Percentiles rank a stretch among this genome's conserved stretches.
These are phyloP conservation scores for Lactarius psammicola DNA, from an alignment of 768 basidiomycete species.

Conservation along the genomic window DNA sequence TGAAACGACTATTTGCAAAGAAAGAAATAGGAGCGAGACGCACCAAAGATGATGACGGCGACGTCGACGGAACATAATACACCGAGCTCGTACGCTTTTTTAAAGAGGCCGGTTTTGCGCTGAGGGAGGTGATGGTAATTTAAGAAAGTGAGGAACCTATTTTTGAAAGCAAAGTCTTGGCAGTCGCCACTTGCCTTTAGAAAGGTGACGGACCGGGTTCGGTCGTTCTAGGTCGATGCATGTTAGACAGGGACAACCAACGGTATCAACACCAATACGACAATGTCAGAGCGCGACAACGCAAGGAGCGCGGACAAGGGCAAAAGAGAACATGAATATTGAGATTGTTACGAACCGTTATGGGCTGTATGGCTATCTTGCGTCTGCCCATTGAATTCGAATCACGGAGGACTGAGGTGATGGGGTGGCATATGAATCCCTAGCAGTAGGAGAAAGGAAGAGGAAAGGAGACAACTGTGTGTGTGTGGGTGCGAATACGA, in stretches of 20 bases:
- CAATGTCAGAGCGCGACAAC: slow-evolving; percentile 31
- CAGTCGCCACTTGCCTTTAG: slow-evolving; percentile 60
- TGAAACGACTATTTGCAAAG: not conserved
- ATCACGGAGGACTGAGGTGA: slow-evolving; percentile 10
- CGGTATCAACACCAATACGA: slow-evolving; percentile 18
- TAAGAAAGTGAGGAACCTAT: slow-evolving; percentile 53
- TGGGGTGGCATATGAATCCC: slow-evolving; percentile 14
- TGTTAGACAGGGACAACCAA: slow-evolving; percentile 33
- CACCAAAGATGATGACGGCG: slow-evolving; percentile 83
- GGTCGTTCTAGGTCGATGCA: slow-evolving; percentile 71
- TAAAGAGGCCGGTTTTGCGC: slow-evolving; percentile 90
- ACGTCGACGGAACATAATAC: slow-evolving; percentile 87
- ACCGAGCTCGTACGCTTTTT: slow-evolving; percentile 89
- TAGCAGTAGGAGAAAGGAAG: slow-evolving; percentile 11
- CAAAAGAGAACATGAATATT: slow-evolving; percentile 25
- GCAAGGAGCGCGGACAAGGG: slow-evolving; percentile 12
- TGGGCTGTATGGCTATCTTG: slow-evolving; percentile 83
- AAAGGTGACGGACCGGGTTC: slow-evolving; percentile 89
- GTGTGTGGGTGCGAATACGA: not conserved
- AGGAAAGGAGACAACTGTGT: not conserved
- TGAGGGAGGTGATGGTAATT: slow-evolving; percentile 45
- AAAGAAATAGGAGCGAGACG: slow-evolving; percentile 33
- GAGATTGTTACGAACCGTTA: slow-evolving; percentile 54
- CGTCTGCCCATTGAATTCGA: slow-evolving; percentile 60
- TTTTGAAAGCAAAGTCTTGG: slow-evolving; percentile 34